Evolutionary conservation across 192 early-diverging fungal species (phyloP).

Genomic region (Podila minutissima): DNA sequence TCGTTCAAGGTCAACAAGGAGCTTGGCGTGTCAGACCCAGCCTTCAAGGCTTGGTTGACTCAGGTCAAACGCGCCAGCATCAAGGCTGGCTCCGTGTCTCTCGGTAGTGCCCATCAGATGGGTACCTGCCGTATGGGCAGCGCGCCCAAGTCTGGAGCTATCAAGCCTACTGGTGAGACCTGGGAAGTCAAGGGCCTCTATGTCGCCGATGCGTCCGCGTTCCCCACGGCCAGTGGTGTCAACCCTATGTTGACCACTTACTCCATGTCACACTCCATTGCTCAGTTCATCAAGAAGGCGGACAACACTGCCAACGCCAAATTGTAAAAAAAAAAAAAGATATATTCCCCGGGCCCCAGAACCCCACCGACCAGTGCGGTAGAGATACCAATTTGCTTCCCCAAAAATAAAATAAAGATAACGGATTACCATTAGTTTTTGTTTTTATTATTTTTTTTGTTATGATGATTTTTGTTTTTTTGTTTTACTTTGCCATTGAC

Average conservation of each 20-base stretch:
- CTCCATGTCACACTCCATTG: slow-evolving; percentile 39
- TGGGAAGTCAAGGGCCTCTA: slow-evolving; percentile 81
- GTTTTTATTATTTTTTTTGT: background rate
- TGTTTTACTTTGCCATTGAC: background rate
- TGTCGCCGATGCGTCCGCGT: slow-evolving; percentile 76
- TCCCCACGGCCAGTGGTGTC: slow-evolving; percentile 80
- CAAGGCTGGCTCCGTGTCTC: slow-evolving; percentile 27
- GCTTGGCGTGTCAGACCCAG: slow-evolving; percentile 47
- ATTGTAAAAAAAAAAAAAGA: background rate
- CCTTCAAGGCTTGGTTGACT: slow-evolving; percentile 34
- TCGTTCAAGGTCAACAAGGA: slow-evolving; percentile 54
- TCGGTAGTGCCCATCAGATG: slow-evolving; percentile 77
- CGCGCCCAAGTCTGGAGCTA: slow-evolving; percentile 61
- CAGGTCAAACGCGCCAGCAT: slow-evolving; percentile 42
- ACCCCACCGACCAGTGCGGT: background rate
- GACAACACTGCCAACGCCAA: slow-evolving; percentile 19
- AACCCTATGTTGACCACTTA: slow-evolving; percentile 66
- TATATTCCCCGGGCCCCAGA: background rate
- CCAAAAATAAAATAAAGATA: background rate
- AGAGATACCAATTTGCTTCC: background rate
- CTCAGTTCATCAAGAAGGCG: slow-evolving; percentile 42
- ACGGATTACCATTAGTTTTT: background rate
- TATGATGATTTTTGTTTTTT: background rate
- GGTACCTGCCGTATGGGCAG: slow-evolving; percentile 72
- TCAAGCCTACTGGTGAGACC: slow-evolving; percentile 74